Base-by-base conservation (phyloP, 2,329 filamentous ascomycete genomes). In the Ilyonectria robusta region DNA sequence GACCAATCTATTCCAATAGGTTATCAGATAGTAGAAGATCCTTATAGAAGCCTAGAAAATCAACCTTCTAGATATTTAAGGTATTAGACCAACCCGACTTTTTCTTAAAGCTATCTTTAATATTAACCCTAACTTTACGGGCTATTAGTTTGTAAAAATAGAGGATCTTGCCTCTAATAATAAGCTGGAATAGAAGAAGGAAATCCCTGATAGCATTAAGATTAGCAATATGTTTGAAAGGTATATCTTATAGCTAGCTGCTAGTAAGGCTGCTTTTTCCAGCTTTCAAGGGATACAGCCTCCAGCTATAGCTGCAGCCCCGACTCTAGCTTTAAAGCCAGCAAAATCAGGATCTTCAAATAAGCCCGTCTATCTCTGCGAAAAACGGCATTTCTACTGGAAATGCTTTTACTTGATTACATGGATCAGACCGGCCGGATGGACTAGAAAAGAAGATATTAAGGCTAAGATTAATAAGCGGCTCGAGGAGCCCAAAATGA, bases 181-280 rank as follows among this genome's bases (percentile, higher is more conserved):
- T 3, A 3, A 3, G 21, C 21, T 23, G 21, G 21, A 23, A 2
- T 55, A 46, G 40, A n/a, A 40, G 40, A 48, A 35, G 13, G 40
- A 54, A 4, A 46, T 62, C 31, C 59, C 40, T 46, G 9, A 62
- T 21, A 29, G 59, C 23, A 42, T 55, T 19, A n/a, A 53, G 31
- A 60, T 60, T 17, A 62, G 50, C 44, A 33, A 62, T 23, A 21
- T 33, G 35, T 62, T 62, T 40, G 26, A 62, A 47, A 44, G 46
- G 15, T 4, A 35, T 1, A 42, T 35, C 11, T 7, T 1, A 56
- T 11, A 19, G 53, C n/a, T 59, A 23, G 21, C 21, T 23, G 21
- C 21, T 23, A 23, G 21, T 3, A 23, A 23, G 21, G 21, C 21
- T 23, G 21, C 21, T 23, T 23, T 64, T 46, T 15, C 54, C 6